Base-by-base conservation (phyloP, 2,329 filamentous ascomycete genomes). In the Mycosphaerella sp. region DNA sequence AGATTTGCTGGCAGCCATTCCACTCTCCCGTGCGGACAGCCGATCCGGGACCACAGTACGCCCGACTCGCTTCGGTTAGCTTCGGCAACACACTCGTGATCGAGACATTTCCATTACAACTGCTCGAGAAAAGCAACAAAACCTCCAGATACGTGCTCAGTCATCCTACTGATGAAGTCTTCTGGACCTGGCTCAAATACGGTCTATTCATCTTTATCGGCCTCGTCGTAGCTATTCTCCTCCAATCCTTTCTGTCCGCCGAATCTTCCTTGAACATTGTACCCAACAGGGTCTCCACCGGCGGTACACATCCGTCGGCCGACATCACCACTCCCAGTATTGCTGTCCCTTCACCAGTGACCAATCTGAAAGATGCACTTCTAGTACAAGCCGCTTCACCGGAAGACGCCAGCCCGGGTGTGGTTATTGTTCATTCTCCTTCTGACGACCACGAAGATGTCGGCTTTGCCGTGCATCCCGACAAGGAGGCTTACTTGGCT, bases 11-110 rank as follows among this genome's bases (percentile, higher is more conserved):
- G 58, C 72, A 73, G 10, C 71, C 74, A 1, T 77, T 77, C 60
- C 67, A 73, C 59, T 71, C 72, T 21, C 73, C 72, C 5, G 54
- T 58, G 38, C 65, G 66, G 34, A 65, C 60, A 31, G 58, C 59
- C 8, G 58, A 69, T 55, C 64, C 67, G 9, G 67, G 66, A 38
- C 76, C 80, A 12, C 79, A 84, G 62, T 82, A 82, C 64, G 74
- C 95, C 62, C 88, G 87, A 63, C 80, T 95, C 3, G 90, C 88
- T 31, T 91, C 87, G 45, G 86, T 89, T 40, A 89, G 86, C 46
- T 83, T 95, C 62, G 85, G 83, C 56, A 91, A 90, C 68, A 87
- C 84, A 0, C 82, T 90, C 40, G 82, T 86, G 31, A 84, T 95
- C 26, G 88, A 95, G 70, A 86, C 82, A 39, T 83, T 95, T 58